Percentiles rank a stretch among this genome's conserved stretches.
These are phyloP conservation scores for Exidia glandulosa DNA, from an alignment of 768 basidiomycete species.

Conservation along the genomic window DNA sequence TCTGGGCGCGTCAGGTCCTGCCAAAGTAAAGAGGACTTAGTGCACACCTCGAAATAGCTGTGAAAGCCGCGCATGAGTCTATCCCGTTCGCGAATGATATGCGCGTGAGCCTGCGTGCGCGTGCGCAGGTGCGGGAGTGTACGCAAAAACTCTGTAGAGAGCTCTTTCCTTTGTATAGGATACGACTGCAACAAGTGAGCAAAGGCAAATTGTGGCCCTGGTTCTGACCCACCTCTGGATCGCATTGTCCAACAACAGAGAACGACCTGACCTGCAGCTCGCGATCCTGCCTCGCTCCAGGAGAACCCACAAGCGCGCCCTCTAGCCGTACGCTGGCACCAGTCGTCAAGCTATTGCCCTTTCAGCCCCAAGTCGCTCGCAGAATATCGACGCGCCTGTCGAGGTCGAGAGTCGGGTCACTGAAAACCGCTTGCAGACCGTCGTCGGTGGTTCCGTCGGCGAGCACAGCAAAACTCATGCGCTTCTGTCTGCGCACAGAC, in stretches of 20 bases:
- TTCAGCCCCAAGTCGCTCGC: neutral
- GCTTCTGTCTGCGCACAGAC: constrained; percentile 78
- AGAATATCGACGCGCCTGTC: neutral
- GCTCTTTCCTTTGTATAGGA: constrained; percentile 84
- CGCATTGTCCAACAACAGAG: constrained; percentile 42
- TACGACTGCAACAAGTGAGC: constrained; percentile 43
- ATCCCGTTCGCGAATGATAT: constrained; percentile 68
- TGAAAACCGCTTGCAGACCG: constrained; percentile 73
- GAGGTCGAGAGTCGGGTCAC: constrained; percentile 22
- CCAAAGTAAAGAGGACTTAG: neutral
- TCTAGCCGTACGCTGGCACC: constrained; percentile 43
- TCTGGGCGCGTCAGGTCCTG: constrained; percentile 26
- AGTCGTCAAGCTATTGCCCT: constrained; percentile 32
- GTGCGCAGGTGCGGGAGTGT: constrained; percentile 83
- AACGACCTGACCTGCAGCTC: constrained; percentile 42
- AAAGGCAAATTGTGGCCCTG: neutral
- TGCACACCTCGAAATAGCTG: constrained; percentile 58
- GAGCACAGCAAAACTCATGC: constrained; percentile 72
- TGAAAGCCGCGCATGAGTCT: constrained; percentile 44
- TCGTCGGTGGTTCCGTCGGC: constrained; percentile 65
- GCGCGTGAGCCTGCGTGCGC: constrained; percentile 57
- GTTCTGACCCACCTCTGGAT: constrained; percentile 37
- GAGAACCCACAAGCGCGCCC: constrained; percentile 36
- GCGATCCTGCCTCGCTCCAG: constrained; percentile 37
- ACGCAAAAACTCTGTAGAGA: constrained; percentile 69